Evolutionary conservation across 352 stramenopile genomes (phyloP).

Genomic region (Phytophthora chlamydospora): DNA sequence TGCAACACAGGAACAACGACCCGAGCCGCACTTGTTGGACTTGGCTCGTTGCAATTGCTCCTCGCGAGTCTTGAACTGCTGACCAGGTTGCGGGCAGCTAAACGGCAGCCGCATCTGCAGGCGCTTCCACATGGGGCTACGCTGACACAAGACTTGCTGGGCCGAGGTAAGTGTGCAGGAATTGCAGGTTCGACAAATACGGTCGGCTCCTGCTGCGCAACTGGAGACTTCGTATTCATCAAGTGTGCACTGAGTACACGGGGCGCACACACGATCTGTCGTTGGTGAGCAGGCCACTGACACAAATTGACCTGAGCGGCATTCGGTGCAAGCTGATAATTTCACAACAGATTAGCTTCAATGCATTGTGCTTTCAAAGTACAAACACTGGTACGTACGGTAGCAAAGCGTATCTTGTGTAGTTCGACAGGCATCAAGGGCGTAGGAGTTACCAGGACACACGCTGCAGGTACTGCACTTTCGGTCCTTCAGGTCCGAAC

Average conservation of each 20-base stretch:
- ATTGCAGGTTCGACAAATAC: conserved; percentile 76
- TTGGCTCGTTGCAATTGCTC: conserved; percentile 65
- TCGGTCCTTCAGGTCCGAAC: conserved; percentile 64
- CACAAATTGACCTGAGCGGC: conserved; percentile 53
- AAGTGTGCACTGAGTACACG: conserved; percentile 68
- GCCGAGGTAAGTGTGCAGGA: conserved; percentile 68
- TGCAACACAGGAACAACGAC: conserved; percentile 72
- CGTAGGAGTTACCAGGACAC: conserved; percentile 67
- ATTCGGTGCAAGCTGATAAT: conserved; percentile 72
- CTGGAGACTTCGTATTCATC: conserved; percentile 76
- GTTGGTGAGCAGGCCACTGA: conserved; percentile 53
- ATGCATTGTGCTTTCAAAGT: background rate
- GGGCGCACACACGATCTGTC: conserved; percentile 58
- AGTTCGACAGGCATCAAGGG: conserved; percentile 50
- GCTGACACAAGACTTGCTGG: conserved; percentile 59
- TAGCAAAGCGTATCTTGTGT: conserved; percentile 71
- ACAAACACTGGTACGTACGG: conserved; percentile 43
- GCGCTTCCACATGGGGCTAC: conserved; percentile 65
- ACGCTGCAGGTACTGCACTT: conserved; percentile 60
- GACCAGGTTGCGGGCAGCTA: conserved; percentile 58
- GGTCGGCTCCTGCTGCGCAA: conserved; percentile 57
- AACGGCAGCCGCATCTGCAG: conserved; percentile 72
- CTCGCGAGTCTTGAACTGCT: conserved; percentile 69
- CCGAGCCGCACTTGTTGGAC: conserved; percentile 74
- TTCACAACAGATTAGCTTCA: conserved; percentile 5